Percentiles rank a stretch among this genome's conserved stretches.
Evolutionary conservation across 306 rosid genomes (phyloP).

Genomic region (Sesbania bispinosa): DNA sequence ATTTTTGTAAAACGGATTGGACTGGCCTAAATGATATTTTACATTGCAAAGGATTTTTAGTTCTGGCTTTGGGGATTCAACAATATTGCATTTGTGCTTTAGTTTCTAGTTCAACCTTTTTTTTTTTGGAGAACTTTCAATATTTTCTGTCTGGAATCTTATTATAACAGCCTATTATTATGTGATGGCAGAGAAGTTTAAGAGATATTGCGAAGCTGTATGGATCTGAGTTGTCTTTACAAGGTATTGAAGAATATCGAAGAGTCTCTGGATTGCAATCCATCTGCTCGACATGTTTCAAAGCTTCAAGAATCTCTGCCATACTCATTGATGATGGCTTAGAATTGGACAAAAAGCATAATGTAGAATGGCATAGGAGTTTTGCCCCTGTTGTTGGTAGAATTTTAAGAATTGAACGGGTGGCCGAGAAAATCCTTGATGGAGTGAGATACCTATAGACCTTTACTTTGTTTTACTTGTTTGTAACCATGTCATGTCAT

Average conservation of each 20-base stretch:
- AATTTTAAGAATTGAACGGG: slow-evolving; percentile 67
- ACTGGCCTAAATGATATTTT: too few species aligned
- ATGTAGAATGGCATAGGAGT: slow-evolving; percentile 65
- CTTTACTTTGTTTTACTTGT: not conserved
- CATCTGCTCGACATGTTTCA: slow-evolving; percentile 61
- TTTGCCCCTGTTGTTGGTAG: slow-evolving; percentile 60
- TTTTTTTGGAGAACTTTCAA: not conserved
- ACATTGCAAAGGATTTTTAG: too few species aligned
- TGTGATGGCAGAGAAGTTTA: slow-evolving; percentile 60
- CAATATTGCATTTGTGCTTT: not conserved
- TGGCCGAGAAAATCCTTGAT: slow-evolving; percentile 77
- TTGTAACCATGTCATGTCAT: not conserved
- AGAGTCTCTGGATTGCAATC: slow-evolving; percentile 56
- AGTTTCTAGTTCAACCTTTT: not conserved
- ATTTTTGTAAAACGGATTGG: too few species aligned
- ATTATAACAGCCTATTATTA: not conserved
- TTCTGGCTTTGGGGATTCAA: not conserved
- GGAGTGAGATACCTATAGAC: slow-evolving; percentile 43
- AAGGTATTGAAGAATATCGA: slow-evolving; percentile 63
- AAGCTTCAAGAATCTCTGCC: slow-evolving; percentile 68
- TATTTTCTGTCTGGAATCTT: not conserved
- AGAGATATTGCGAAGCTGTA: slow-evolving; percentile 74
- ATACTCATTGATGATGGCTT: slow-evolving; percentile 85
- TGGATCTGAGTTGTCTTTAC: slow-evolving; percentile 56
- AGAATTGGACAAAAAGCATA: slow-evolving; percentile 53